Conservation (phyloP, 2,329 filamentous ascomycete genomes). For the Calonectria pseudoreteaudii region DNA sequence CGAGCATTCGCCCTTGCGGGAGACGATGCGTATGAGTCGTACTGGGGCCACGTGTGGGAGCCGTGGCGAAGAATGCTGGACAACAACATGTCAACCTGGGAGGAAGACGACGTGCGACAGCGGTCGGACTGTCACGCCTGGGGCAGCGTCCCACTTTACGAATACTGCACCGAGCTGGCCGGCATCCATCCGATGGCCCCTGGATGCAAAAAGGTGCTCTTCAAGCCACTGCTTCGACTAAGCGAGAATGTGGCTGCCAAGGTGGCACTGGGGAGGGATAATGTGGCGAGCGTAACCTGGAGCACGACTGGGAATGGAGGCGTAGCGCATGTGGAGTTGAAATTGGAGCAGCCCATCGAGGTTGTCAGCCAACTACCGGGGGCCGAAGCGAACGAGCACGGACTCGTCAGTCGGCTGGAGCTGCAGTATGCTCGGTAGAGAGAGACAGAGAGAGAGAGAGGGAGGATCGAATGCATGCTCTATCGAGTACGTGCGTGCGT, state of each 20-base stretch:
- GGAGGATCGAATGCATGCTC: neutral
- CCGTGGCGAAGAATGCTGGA: conserved; percentile 26
- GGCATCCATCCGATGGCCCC: conserved; percentile 14
- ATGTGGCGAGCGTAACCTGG: conserved; percentile 23
- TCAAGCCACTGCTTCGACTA: conserved; percentile 21
- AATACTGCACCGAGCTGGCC: conserved; percentile 26
- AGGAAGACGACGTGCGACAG: conserved; percentile 28
- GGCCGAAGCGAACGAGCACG: conserved; percentile 5
- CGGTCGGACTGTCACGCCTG: conserved; percentile 30
- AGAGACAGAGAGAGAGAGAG: too few species aligned
- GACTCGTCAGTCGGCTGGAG: neutral
- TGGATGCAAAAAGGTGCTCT: conserved; percentile 18
- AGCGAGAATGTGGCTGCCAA: conserved; percentile 14
- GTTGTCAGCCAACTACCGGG: conserved; percentile 18
- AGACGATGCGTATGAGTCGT: conserved; percentile 17
- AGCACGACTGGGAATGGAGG: neutral
- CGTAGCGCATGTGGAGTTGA: neutral
- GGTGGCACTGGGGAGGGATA: conserved; percentile 17
- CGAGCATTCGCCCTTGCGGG: conserved; percentile 22
- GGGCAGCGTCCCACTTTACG: conserved; percentile 28
- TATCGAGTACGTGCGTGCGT: neutral
- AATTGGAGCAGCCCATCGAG: conserved; percentile 11
- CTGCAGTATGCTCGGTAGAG: neutral
- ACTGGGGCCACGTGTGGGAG: conserved; percentile 24
- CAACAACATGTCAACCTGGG: conserved; percentile 30